phyloP scores from a whole-genome alignment of 2,329 filamentous ascomycete genomes.

The Esteya vermicola region DNA sequence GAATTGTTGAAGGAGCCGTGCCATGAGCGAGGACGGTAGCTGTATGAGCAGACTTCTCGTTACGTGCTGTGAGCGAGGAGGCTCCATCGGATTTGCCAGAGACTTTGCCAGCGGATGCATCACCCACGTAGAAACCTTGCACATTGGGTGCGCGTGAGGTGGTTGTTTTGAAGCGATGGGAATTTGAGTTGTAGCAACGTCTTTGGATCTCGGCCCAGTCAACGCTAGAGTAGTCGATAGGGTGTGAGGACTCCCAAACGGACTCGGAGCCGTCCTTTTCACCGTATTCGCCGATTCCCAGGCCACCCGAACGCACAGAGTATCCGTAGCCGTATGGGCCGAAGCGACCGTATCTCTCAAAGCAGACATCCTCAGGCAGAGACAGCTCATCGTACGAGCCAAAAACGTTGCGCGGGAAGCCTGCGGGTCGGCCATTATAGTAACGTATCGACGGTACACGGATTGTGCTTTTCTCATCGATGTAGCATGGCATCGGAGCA shows the following conservation, averaged over 20 bases:
- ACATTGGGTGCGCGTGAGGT: slow-evolving; percentile 23
- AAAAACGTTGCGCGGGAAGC: slow-evolving; percentile 71
- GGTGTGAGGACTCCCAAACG: slow-evolving; percentile 57
- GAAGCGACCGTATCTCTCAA: slow-evolving; percentile 77
- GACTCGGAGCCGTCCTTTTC: slow-evolving; percentile 67
- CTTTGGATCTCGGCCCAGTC: slow-evolving; percentile 70
- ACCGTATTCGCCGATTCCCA: slow-evolving; percentile 73
- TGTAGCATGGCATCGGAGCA: slow-evolving; percentile 54
- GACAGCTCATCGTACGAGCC: slow-evolving; percentile 78
- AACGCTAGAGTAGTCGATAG: slow-evolving; percentile 64
- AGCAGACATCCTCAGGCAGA: slow-evolving; percentile 75
- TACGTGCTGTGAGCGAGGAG: too few relatives aligned
- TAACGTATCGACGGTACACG: slow-evolving; percentile 57
- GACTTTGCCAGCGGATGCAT: slow-evolving; percentile 5
- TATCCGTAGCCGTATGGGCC: slow-evolving; percentile 89
- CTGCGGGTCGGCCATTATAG: slow-evolving; percentile 64
- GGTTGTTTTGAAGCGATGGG: slow-evolving; percentile 48
- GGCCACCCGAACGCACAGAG: slow-evolving; percentile 60
- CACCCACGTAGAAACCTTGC: slow-evolving; percentile 36
- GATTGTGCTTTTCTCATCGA: slow-evolving; percentile 53
- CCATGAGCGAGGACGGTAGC: too few relatives aligned
- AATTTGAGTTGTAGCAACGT: slow-evolving; percentile 58
- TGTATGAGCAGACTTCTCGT: too few relatives aligned
- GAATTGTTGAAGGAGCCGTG: too few relatives aligned
- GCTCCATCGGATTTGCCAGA: too few relatives aligned